Conservation (phyloP, 176 grass and related monocot genomes). For the Eremochloa ophiuroides region DNA sequence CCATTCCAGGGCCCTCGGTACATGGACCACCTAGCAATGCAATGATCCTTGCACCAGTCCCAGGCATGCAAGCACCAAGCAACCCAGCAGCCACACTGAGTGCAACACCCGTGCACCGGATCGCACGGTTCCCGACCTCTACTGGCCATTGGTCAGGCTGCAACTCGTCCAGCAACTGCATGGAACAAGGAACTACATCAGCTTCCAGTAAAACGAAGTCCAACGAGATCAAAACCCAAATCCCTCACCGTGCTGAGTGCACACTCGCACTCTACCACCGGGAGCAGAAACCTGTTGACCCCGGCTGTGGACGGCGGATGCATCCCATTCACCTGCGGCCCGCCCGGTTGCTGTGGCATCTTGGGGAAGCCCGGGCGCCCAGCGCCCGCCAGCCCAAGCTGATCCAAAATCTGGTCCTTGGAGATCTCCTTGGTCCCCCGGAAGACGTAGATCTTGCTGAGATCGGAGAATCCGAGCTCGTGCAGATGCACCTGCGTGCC, state of each 20-base stretch:
- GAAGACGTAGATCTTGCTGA: constrained; percentile 96
- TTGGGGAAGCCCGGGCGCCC: constrained; percentile 63
- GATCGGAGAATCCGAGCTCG: constrained; percentile 88
- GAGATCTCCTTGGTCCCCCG: constrained; percentile 93
- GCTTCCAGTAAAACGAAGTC: neutral
- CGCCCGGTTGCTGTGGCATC: constrained; percentile 35
- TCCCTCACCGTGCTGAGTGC: constrained; percentile 72
- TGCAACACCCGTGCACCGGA: constrained; percentile 92
- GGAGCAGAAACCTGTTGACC: constrained; percentile 85
- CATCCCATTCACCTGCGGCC: constrained; percentile 51
- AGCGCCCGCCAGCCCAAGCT: constrained; percentile 61
- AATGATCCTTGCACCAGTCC: constrained; percentile 90
- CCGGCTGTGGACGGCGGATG: constrained; percentile 36
- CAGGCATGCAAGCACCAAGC: constrained; percentile 79
- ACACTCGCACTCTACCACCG: constrained; percentile 83
- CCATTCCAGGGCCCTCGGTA: constrained; percentile 91
- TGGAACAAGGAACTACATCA: constrained; percentile 2
- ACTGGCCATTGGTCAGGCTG: constrained; percentile 90
- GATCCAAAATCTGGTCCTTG: constrained; percentile 95
- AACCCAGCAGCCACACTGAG: constrained; percentile 84
- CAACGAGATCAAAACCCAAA: neutral
- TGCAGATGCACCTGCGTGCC: constrained; percentile 96
- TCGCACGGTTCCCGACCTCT: constrained; percentile 62
- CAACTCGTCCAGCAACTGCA: constrained; percentile 91
- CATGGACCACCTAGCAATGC: constrained; percentile 86